Base-by-base conservation (phyloP, 176 grass and related monocot genomes). In the Oryza nivara region DNA sequence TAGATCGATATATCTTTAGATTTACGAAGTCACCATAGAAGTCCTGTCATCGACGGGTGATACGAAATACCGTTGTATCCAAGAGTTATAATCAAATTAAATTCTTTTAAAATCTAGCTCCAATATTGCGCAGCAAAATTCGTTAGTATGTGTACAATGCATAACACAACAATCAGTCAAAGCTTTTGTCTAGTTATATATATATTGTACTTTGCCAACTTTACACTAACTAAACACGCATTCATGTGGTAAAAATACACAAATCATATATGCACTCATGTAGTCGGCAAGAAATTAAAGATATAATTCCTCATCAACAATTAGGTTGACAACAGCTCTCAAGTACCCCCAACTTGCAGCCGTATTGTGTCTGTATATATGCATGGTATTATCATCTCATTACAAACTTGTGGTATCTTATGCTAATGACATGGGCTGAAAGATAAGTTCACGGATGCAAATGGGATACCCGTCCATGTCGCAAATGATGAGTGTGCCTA, bases 391-490 rank as follows among this genome's bases (percentile, higher is more conserved):
- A 58, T 58, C 5, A 2, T 58, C 54, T 15, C 4, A 49, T 56
- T 61, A 10, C 36, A 38, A 38, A 5, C 36, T 38, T 38, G 36
- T 38, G 3, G 58, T 79, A 36, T 61, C 28, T 40, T 28, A 71
- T 16, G 34, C 2, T 63, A 30, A 72, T 43, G n/a, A 3, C 9
- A 23, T 7, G n/a, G 30, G 10, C 56, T 48, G 71, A 83, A 83
- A 67, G 70, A 66, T 66, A 15, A 49, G 58, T 83, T 74, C 28
- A 74, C 58, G 81, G 71, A 15, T 49, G 60, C 70, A 74, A 36
- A 75, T 65, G 23, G 26, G 25, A 74, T 38, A 26, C 51, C 22
- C 9, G 22, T 82, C 36, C 32, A 15, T 47, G 26, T 82, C 69
- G 9, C 22, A 22, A 61, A 56, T 1, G 15, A 52, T 15, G 47